Conservation (phyloP, 345 rosid genomes). For the Kernera saxatilis region DNA sequence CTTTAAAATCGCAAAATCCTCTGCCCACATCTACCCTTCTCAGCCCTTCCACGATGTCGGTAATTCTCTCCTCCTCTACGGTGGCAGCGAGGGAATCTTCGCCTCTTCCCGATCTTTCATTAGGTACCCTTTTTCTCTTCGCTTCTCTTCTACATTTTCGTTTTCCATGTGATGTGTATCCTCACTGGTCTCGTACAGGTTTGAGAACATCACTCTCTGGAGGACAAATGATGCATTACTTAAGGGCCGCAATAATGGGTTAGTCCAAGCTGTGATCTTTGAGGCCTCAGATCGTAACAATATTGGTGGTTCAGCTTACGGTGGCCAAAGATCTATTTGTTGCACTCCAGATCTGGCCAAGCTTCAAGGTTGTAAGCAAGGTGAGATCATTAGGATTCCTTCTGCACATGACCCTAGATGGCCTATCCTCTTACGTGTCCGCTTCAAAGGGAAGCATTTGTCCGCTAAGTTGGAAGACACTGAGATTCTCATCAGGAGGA, state of each 20-base stretch:
- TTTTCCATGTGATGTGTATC: not conserved
- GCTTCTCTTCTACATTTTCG: not conserved
- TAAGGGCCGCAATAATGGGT: constrained; percentile 44
- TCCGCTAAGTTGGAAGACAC: constrained; percentile 40
- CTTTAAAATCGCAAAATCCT: constrained; percentile 33
- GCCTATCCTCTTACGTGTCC: constrained; percentile 67
- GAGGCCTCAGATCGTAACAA: constrained; percentile 92
- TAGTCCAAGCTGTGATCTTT: constrained; percentile 78
- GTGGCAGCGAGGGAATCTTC: constrained; percentile 93
- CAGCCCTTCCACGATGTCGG: constrained; percentile 76
- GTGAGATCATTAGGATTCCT: constrained; percentile 84
- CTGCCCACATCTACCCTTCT: constrained; percentile 63
- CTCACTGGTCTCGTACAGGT: constrained; percentile 37
- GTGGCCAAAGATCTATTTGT: constrained; percentile 95
- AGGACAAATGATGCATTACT: constrained; percentile 38
- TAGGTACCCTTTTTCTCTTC: constrained; percentile 35
- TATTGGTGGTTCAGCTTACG: constrained; percentile 98
- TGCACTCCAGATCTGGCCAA: constrained; percentile 97
- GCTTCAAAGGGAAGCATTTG: constrained; percentile 48
- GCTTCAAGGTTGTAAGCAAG: constrained; percentile 92
- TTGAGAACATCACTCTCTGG: constrained; percentile 73
- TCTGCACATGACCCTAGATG: constrained; percentile 61
- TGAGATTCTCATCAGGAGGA: constrained; percentile 47
- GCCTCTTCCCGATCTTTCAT: constrained; percentile 49
- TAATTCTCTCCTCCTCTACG: constrained; percentile 77